Evolutionary conservation across 306 rosid species (phyloP).

Genomic region (Pterocarpus santalinus): DNA sequence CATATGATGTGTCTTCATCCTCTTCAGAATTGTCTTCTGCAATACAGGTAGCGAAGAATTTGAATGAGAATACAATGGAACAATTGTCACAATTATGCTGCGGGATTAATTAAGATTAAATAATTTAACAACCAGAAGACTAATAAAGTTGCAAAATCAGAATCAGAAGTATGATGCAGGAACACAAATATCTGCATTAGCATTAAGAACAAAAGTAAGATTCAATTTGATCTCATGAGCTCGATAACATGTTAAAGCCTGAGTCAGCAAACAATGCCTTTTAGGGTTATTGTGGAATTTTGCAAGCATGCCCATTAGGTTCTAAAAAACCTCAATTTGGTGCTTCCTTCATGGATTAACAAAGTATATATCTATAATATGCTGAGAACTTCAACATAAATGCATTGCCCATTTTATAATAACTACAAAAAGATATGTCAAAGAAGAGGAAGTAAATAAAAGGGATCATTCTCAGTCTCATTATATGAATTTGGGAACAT

Average conservation of each 20-base stretch:
- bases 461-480: conserved; percentile 28
- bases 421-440: too few relatives aligned
- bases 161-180: conserved; percentile 10
- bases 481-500: background rate
- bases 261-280: background rate
- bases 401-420: too few relatives aligned
- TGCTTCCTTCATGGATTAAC: conserved; percentile 14
- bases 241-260: background rate
- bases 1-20: conserved; percentile 76
- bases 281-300: conserved; percentile 2
- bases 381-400: conserved; percentile 1
- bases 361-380: background rate
- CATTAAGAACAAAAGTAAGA: conserved; percentile 23
- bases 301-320: conserved; percentile 17
- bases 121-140: conserved; percentile 12
- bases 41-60: conserved; percentile 32
- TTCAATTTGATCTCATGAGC: conserved; percentile 17
- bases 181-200: background rate
- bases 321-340: background rate
- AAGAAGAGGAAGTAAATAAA: background rate
- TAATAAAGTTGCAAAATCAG: conserved; percentile 35
- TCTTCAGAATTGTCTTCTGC: conserved; percentile 67
- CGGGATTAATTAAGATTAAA: conserved; percentile 26
- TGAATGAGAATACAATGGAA: conserved; percentile 22
- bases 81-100: conserved; percentile 31